These are phyloP conservation scores for Cordyceps tenuipes DNA, from an alignment of 2,329 filamentous ascomycete genomes.

Conservation along the genomic window DNA sequence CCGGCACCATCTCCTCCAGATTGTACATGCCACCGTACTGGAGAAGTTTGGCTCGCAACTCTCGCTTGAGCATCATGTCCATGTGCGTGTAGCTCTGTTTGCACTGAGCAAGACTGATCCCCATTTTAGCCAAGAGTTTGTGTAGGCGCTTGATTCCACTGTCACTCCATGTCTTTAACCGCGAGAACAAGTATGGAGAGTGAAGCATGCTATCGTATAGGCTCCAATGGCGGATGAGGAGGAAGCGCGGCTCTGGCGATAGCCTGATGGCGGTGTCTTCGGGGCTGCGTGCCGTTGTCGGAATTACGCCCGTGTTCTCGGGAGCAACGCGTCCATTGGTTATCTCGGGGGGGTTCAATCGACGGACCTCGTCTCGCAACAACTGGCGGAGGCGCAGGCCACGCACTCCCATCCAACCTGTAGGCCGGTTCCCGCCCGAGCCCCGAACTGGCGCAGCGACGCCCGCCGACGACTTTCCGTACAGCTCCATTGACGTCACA, in stretches of 20 bases:
- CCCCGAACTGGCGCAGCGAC: constrained; percentile 53
- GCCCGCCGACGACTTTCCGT: constrained; percentile 76
- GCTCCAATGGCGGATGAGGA: constrained; percentile 92
- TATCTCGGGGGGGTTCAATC: constrained; percentile 73
- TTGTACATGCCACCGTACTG: constrained; percentile 92
- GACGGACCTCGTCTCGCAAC: constrained; percentile 85
- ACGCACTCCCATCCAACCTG: constrained; percentile 73
- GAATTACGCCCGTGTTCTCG: constrained; percentile 73
- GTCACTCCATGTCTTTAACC: constrained; percentile 91
- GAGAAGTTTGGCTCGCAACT: constrained; percentile 73
- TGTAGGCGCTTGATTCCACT: constrained; percentile 79
- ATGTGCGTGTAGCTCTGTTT: constrained; percentile 96
- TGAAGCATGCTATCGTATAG: constrained; percentile 98
- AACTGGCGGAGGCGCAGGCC: constrained; percentile 79
- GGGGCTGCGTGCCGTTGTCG: constrained; percentile 77
- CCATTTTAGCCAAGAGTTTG: constrained; percentile 96
- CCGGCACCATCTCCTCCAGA: constrained; percentile 84
- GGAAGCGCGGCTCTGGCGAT: constrained; percentile 86
- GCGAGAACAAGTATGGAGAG: constrained; percentile 85
- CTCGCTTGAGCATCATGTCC: constrained; percentile 93
- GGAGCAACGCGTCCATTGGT: constrained; percentile 52
- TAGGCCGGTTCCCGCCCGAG: constrained; percentile 47
- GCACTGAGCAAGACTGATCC: constrained; percentile 85
- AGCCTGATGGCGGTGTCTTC: constrained; percentile 88
- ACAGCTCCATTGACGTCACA: constrained; percentile 87